Conservation (phyloP, 2,329 filamentous ascomycete species). For the Aspergillus thermomutatus region DNA sequence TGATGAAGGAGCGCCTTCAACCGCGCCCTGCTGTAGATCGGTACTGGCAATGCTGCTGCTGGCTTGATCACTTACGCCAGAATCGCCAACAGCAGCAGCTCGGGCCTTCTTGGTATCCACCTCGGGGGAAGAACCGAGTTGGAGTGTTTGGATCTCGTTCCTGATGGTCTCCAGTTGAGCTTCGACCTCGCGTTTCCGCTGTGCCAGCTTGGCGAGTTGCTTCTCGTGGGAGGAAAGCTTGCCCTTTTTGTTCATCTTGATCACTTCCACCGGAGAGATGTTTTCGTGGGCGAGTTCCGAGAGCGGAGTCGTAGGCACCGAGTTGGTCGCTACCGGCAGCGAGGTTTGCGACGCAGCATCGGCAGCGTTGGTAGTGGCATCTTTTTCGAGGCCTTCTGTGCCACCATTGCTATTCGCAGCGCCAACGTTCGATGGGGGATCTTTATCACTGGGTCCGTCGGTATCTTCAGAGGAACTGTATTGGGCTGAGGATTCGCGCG, state of each 20-base stretch:
- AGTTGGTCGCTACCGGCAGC: constrained; percentile 16
- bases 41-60: constrained; percentile 14
- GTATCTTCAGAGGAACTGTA: not conserved
- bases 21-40: constrained; percentile 1
- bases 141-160: constrained; percentile 31
- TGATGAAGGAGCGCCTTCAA: constrained; percentile 2
- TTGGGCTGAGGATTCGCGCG: constrained; percentile 11
- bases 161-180: constrained; percentile 35
- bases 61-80: constrained; percentile 15
- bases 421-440: not conserved
- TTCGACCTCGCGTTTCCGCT: constrained; percentile 39
- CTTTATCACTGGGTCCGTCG: not conserved
- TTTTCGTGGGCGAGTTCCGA: constrained; percentile 19
- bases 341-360: constrained; percentile 8
- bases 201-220: constrained; percentile 41
- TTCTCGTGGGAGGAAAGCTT: constrained; percentile 39
- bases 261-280: constrained; percentile 21
- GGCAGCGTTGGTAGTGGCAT: not conserved
- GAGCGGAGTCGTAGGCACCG: constrained; percentile 15
- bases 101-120: not conserved
- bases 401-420: not conserved
- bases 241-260: constrained; percentile 25
- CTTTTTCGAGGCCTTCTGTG: not conserved
- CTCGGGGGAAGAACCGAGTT: constrained; percentile 8
- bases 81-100: constrained; percentile 16